Percentiles rank a stretch among this genome's conserved stretches.
Evolutionary conservation across 495 filamentous ascomycete species (phyloP).

Genomic region (Penicillium subrubescens): DNA sequence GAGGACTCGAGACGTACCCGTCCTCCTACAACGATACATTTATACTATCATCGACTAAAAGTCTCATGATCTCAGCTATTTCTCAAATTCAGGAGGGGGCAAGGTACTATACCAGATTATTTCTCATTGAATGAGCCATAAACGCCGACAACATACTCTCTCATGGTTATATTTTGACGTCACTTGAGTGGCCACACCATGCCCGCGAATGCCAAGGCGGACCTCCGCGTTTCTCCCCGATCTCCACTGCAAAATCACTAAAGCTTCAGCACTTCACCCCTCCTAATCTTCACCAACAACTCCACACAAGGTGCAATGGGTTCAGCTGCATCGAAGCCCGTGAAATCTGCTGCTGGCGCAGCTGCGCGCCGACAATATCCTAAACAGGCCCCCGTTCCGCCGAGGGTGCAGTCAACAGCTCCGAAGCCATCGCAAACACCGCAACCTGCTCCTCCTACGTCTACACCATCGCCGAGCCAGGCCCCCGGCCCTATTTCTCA

Average conservation of each 20-base stretch:
- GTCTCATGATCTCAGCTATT: neutral
- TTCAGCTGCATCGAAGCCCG: constrained; percentile 63
- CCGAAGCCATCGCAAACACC: constrained; percentile 17
- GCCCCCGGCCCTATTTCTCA: constrained; percentile 24
- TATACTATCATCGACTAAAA: neutral
- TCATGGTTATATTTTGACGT: constrained; percentile 30
- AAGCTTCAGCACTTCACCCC: constrained; percentile 1
- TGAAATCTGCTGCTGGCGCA: constrained; percentile 52
- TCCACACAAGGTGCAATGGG: constrained; percentile 51
- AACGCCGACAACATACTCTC: neutral
- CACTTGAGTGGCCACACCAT: constrained; percentile 18
- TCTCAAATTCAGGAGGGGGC: neutral
- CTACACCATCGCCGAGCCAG: constrained; percentile 27
- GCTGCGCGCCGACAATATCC: constrained; percentile 60
- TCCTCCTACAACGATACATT: neutral
- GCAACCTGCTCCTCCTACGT: constrained; percentile 27
- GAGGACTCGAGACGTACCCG: neutral
- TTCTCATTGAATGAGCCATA: neutral
- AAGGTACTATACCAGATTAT: neutral
- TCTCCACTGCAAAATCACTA: constrained; percentile 24
- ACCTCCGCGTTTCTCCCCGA: constrained; percentile 28
- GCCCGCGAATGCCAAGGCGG: constrained; percentile 24
- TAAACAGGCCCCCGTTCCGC: constrained; percentile 43
- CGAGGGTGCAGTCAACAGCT: constrained; percentile 28
- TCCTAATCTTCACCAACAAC: constrained; percentile 12